A percentile compares a stretch with the other conserved stretches of the same genome.
Conservation (phyloP, 2,329 filamentous ascomycete genomes). For the Calonectria pseudoturangicola region DNA sequence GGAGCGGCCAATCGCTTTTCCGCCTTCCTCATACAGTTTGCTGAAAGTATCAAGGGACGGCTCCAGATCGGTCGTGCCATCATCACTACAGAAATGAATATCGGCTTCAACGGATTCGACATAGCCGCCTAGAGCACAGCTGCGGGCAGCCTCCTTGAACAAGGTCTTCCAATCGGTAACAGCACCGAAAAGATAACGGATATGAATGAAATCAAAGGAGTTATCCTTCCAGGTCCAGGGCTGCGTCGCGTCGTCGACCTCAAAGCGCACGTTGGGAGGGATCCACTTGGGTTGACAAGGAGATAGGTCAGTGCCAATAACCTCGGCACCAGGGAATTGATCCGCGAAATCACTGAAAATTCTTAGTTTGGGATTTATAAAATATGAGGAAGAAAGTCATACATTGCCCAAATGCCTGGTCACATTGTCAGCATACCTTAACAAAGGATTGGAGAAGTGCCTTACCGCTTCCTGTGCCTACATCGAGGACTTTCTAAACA, state of each 20-base stretch:
- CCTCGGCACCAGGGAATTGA: conserved; percentile 45
- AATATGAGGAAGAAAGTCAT: background rate
- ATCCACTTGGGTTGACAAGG: conserved; percentile 50
- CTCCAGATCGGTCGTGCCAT: conserved; percentile 44
- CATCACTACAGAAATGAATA: conserved; percentile 47
- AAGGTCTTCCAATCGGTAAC: conserved; percentile 44
- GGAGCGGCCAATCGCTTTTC: conserved; percentile 36
- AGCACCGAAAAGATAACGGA: conserved; percentile 51
- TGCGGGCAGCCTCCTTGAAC: conserved; percentile 46
- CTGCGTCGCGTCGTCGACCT: conserved; percentile 48
- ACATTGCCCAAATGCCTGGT: conserved; percentile 53
- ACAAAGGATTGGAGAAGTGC: background rate
- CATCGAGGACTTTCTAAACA: conserved; percentile 48
- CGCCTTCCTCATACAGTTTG: conserved; percentile 45
- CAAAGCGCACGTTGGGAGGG: conserved; percentile 49
- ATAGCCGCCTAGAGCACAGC: conserved; percentile 46
- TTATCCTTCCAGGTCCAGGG: conserved; percentile 47
- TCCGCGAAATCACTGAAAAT: conserved; percentile 47
- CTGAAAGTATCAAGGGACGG: conserved; percentile 42
- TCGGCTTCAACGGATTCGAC: conserved; percentile 48
- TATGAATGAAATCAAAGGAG: conserved; percentile 49
- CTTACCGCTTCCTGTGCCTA: conserved; percentile 49
- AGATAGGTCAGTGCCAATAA: conserved; percentile 49
- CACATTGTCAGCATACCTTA: background rate
- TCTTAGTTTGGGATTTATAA: background rate